These are phyloP conservation scores for Aspergillus incahuasiensis DNA, from an alignment of 495 filamentous ascomycete species.

Conservation along the genomic window DNA sequence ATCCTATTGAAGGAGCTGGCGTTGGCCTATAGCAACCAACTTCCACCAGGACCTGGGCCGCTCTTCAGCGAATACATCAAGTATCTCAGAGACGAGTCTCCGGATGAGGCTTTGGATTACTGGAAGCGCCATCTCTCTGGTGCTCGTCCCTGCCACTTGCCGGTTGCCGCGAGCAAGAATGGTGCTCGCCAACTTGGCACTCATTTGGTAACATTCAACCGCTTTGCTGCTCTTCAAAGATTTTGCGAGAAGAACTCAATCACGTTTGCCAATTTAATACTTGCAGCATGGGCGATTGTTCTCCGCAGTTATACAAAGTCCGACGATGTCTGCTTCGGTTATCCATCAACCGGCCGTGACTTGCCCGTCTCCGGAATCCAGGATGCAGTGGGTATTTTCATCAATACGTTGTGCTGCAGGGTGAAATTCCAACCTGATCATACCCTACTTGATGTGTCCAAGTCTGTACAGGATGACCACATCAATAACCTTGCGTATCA, in stretches of 20 bases:
- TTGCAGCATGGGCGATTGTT: constrained; percentile 55
- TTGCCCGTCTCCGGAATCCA: constrained; percentile 47
- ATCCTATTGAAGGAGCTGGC: constrained; percentile 39
- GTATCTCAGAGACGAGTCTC: constrained; percentile 35
- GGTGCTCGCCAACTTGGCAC: constrained; percentile 19
- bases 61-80: constrained; percentile 55
- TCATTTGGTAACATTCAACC: constrained; percentile 13
- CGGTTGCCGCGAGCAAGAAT: constrained; percentile 9
- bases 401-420: constrained; percentile 54
- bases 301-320: constrained; percentile 47
- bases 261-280: constrained; percentile 48
- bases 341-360: constrained; percentile 46
- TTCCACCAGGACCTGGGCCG: constrained; percentile 39
- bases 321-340: constrained; percentile 57
- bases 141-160: constrained; percentile 40
- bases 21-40: constrained; percentile 40
- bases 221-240: constrained; percentile 36
- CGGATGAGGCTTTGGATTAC: constrained; percentile 35
- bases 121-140: constrained; percentile 45
- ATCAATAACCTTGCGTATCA: constrained; percentile 46
- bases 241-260: constrained; percentile 47
- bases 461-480: constrained; percentile 45
- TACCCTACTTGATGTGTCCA: constrained; percentile 38
- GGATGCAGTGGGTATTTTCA: constrained; percentile 51
- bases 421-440: constrained; percentile 33